Conservation (phyloP, 2,329 filamentous ascomycete genomes). For the Claviceps purpurea region DNA sequence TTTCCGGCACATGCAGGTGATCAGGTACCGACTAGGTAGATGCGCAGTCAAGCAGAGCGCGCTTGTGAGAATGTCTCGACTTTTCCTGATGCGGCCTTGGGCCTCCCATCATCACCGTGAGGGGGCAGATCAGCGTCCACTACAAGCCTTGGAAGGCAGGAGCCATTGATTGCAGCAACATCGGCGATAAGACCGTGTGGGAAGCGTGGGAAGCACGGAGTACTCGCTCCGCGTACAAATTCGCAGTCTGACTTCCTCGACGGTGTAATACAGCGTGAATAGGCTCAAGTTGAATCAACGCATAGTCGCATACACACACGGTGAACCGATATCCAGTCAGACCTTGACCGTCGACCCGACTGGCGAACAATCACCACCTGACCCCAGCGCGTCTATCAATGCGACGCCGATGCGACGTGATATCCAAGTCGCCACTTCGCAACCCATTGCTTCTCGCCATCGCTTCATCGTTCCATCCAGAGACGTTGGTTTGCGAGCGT, state of each 20-base stretch:
- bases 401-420: slow-evolving; percentile 6
- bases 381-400: slow-evolving; percentile 5
- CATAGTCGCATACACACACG: background rate
- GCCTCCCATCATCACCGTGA: background rate
- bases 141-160: background rate
- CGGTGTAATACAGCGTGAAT: too few relatives aligned
- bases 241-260: background rate
- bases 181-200: background rate
- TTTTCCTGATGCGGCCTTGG: background rate
- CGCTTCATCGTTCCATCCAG: background rate
- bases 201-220: background rate
- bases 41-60: too few relatives aligned
- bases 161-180: background rate
- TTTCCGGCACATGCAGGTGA: background rate
- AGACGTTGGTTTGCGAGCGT: background rate
- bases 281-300: background rate
- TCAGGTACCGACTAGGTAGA: background rate
- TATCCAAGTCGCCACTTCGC: slow-evolving; percentile 2
- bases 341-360: background rate
- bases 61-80: too few relatives aligned
- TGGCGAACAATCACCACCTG: slow-evolving; percentile 4
- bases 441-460: background rate
- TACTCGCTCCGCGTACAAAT: background rate
- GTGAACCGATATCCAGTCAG: background rate
- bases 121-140: background rate